phyloP scores from a whole-genome alignment of 1,284 basidiomycete species.

The Cutaneotrichosporon arboriforme region DNA sequence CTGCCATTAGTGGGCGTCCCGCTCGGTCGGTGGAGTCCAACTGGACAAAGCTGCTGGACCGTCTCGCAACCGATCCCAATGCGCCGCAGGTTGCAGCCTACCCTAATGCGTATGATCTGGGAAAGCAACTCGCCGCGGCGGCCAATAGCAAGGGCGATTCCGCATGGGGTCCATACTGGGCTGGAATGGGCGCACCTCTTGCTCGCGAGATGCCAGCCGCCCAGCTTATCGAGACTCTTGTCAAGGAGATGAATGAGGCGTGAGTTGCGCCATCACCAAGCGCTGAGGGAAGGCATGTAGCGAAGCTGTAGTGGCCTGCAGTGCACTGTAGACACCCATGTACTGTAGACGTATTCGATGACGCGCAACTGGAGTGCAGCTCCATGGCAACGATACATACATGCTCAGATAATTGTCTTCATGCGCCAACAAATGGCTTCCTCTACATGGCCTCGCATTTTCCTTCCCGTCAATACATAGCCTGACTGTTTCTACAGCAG shows the following conservation, averaged over 20 bases:
- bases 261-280: too few relatives aligned
- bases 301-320: too few relatives aligned
- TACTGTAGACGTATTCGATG: too few relatives aligned
- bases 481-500: too few relatives aligned
- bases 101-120: slow-evolving; percentile 35
- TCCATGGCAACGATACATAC: too few relatives aligned
- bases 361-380: too few relatives aligned
- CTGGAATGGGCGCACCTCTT: slow-evolving; percentile 29
- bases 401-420: too few relatives aligned
- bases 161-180: slow-evolving; percentile 37
- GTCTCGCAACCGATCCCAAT: background rate
- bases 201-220: slow-evolving; percentile 25
- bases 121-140: slow-evolving; percentile 31
- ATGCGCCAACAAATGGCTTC: too few relatives aligned
- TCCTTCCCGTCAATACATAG: too few relatives aligned
- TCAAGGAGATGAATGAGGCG: slow-evolving; percentile 16
- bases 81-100: slow-evolving; percentile 21
- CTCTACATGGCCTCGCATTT: too few relatives aligned
- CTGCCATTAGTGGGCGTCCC: slow-evolving; percentile 31
- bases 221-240: slow-evolving; percentile 23
- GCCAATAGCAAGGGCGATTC: slow-evolving; percentile 30
- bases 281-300: background rate
- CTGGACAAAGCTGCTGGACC: slow-evolving; percentile 21
- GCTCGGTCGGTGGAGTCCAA: slow-evolving; percentile 27
- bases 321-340: too few relatives aligned